Percentiles rank a stretch among this genome's conserved stretches.
These are phyloP conservation scores for Farysia itapuensis DNA, from an alignment of 1,284 basidiomycete genomes.

Conservation along the genomic window DNA sequence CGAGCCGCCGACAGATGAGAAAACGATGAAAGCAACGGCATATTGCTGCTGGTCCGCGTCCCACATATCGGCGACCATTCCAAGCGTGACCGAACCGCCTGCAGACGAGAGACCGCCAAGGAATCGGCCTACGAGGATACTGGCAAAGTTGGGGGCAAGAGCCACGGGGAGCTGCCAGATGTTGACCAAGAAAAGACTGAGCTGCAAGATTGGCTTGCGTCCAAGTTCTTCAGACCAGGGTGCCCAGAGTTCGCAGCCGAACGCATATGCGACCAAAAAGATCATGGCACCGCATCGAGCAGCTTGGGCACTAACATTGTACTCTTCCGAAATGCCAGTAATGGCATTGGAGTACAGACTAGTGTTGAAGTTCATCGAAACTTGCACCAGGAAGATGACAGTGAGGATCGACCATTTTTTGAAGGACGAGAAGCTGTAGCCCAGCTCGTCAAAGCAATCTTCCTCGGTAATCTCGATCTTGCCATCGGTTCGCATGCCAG, in stretches of 20 bases:
- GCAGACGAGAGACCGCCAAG: conserved; percentile 59
- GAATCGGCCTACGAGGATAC: conserved; percentile 59
- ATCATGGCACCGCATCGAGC: conserved; percentile 58
- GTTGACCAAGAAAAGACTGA: conserved; percentile 60
- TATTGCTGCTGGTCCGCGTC: conserved; percentile 57
- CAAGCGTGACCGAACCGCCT: conserved; percentile 62
- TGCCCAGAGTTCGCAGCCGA: conserved; percentile 57
- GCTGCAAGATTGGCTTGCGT: conserved; percentile 54
- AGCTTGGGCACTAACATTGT: conserved; percentile 57
- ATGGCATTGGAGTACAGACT: conserved; percentile 59
- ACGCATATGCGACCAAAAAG: conserved; percentile 61
- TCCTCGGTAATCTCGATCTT: conserved; percentile 37
- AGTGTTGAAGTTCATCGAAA: conserved; percentile 61
- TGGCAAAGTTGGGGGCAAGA: conserved; percentile 53
- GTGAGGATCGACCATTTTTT: conserved; percentile 61
- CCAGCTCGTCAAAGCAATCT: conserved; percentile 35
- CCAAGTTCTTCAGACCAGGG: conserved; percentile 60
- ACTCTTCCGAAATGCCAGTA: conserved; percentile 50
- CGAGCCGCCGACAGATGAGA: conserved; percentile 59
- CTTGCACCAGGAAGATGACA: conserved; percentile 60
- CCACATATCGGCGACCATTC: conserved; percentile 58
- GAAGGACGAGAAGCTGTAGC: conserved; percentile 48
- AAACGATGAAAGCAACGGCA: conserved; percentile 57
- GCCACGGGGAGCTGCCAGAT: conserved; percentile 43
- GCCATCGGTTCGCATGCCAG: conserved; percentile 25